Evolutionary conservation across 2,329 filamentous ascomycete species (phyloP).

Genomic region (Colletotrichum liriopes): DNA sequence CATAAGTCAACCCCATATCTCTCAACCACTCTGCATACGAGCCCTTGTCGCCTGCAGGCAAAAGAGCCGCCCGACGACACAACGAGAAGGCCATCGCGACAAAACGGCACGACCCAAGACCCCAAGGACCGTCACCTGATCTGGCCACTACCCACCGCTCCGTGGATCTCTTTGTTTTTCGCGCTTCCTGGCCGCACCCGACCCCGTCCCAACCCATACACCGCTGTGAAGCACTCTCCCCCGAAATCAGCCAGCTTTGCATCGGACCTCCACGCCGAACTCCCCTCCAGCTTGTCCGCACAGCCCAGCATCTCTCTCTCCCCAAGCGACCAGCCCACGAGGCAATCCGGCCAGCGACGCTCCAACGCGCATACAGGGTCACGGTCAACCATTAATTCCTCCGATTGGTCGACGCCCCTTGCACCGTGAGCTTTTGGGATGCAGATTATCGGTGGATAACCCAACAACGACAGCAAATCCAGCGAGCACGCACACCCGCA

Average conservation of each 20-base stretch:
- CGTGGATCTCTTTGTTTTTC: slow-evolving; percentile 31
- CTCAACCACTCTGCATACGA: slow-evolving; percentile 28
- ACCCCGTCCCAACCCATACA: slow-evolving; percentile 29
- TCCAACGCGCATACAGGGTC: slow-evolving; percentile 23
- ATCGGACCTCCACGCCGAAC: slow-evolving; percentile 41
- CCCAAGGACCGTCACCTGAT: slow-evolving; percentile 35
- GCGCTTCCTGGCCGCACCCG: slow-evolving; percentile 6
- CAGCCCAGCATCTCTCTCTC: slow-evolving; percentile 16
- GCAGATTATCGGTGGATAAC: slow-evolving; percentile 35
- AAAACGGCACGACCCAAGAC: slow-evolving; percentile 21
- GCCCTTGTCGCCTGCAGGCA: slow-evolving; percentile 32
- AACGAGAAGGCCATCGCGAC: slow-evolving; percentile 29
- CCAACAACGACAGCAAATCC: slow-evolving; percentile 34
- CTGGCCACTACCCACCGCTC: slow-evolving; percentile 32
- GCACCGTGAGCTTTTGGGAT: slow-evolving; percentile 25
- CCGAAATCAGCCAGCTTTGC: slow-evolving; percentile 34
- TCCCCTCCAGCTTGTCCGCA: slow-evolving; percentile 18
- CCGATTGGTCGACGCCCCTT: slow-evolving; percentile 38
- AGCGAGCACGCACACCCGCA: slow-evolving; percentile 38
- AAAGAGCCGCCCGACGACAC: slow-evolving; percentile 37
- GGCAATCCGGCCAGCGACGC: slow-evolving; percentile 22
- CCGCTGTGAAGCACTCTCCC: slow-evolving; percentile 18
- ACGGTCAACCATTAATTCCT: slow-evolving; percentile 32
- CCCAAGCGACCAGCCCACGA: slow-evolving; percentile 25
- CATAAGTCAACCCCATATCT: slow-evolving; percentile 38